A percentile compares a stretch with the other conserved stretches of the same genome.
Evolutionary conservation across 2,329 filamentous ascomycete genomes (phyloP).

Genomic region (Trichoderma atrobrunneum): DNA sequence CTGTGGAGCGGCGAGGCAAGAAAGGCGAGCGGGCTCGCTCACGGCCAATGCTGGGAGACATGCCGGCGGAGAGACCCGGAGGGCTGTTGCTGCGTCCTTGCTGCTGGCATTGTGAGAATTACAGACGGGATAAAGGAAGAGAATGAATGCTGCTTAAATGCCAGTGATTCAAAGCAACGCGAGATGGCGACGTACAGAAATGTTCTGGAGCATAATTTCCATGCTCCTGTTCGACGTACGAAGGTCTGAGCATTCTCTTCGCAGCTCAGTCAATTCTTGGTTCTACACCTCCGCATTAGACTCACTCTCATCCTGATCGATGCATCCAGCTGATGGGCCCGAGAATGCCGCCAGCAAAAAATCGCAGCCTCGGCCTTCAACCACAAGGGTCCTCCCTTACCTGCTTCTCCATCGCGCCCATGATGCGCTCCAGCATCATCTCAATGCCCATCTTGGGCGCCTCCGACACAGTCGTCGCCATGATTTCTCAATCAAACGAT

Average conservation of each 20-base stretch:
- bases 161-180: neutral
- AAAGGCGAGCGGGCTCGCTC: slow-evolving; percentile 17
- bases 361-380: neutral
- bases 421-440: slow-evolving; percentile 24
- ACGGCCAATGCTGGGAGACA: slow-evolving; percentile 4
- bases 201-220: slow-evolving; percentile 25
- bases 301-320: neutral
- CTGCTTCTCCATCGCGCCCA: slow-evolving; percentile 26
- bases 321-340: neutral
- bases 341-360: neutral
- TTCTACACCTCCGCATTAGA: slow-evolving; percentile 20
- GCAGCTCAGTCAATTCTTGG: slow-evolving; percentile 26
- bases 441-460: slow-evolving; percentile 21
- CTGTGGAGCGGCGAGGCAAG: slow-evolving; percentile 3
- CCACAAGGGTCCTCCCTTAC: slow-evolving; percentile 12
- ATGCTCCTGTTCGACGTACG: slow-evolving; percentile 26
- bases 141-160: neutral
- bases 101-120: neutral
- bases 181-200: neutral
- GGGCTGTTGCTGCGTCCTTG: slow-evolving; percentile 17
- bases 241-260: slow-evolving; percentile 26
- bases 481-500: slow-evolving; percentile 4
- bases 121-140: neutral
- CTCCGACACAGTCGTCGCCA: slow-evolving; percentile 19
- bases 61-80: neutral